Percentiles rank a stretch among this genome's conserved stretches.
Evolutionary conservation across 2,329 filamentous ascomycete genomes (phyloP).

Genomic region (Sarocladium kiliense): DNA sequence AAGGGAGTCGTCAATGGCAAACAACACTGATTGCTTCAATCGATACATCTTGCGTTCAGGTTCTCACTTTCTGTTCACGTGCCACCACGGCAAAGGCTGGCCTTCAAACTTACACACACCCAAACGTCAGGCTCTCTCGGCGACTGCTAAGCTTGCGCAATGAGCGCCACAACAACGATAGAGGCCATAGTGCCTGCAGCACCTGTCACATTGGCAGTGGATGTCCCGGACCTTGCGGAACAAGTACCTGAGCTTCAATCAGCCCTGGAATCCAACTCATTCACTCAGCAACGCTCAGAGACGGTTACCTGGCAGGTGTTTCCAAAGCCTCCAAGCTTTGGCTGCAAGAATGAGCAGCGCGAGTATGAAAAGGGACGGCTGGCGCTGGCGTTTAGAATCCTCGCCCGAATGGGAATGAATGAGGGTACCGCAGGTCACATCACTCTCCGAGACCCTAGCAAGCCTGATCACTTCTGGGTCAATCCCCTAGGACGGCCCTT

Average conservation of each 20-base stretch:
- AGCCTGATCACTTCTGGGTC: conserved; percentile 55
- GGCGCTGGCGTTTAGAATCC: conserved; percentile 63
- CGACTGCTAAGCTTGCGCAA: too few species aligned
- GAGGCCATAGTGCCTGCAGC: not conserved
- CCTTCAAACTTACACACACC: not conserved
- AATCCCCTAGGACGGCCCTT: conserved; percentile 64
- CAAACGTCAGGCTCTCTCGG: too few species aligned
- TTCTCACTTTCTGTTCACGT: too few species aligned
- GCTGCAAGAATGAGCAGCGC: conserved; percentile 14
- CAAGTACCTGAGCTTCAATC: not conserved
- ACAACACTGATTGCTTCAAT: too few species aligned
- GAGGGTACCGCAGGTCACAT: conserved; percentile 69
- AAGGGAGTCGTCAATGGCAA: too few species aligned
- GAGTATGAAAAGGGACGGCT: conserved; percentile 49
- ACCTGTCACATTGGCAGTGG: not conserved
- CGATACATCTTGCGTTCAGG: too few species aligned
- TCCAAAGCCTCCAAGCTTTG: conserved; percentile 19
- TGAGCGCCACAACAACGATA: not conserved
- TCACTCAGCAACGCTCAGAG: not conserved
- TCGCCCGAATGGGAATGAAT: conserved; percentile 58
- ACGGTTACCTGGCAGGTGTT: conserved; percentile 7
- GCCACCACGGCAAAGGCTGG: too few species aligned
- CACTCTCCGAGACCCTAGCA: conserved; percentile 57
- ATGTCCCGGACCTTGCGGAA: not conserved
- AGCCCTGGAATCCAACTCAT: not conserved